These are phyloP conservation scores for Stipa capillata DNA, from an alignment of 176 grass and related monocot species.

Conservation along the genomic window DNA sequence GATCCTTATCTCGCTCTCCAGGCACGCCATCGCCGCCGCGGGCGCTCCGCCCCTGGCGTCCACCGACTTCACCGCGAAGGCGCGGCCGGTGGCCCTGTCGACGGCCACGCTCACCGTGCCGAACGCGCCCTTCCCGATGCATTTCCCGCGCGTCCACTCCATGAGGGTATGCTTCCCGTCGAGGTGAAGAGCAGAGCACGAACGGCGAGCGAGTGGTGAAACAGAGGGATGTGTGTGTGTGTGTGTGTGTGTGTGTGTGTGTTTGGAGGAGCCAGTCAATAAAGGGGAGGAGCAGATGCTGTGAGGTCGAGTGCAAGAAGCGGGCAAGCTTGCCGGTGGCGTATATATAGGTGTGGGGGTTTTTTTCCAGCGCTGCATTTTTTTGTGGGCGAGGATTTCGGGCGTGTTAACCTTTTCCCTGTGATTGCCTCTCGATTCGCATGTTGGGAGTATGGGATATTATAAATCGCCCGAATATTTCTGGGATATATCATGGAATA, in stretches of 20 bases:
- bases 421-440: conserved; percentile 22
- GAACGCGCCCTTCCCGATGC: conserved; percentile 70
- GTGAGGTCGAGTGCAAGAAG: conserved; percentile 28
- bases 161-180: no score
- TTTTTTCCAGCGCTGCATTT: neutral
- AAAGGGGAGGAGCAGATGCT: neutral
- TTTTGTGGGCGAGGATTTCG: conserved; percentile 22
- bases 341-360: conserved; percentile 43
- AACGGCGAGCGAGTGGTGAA: neutral
- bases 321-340: conserved; percentile 15
- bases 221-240: conserved; percentile 1
- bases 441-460: conserved; percentile 25
- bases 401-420: neutral
- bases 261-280: no score
- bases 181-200: neutral
- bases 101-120: conserved; percentile 63
- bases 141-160: conserved; percentile 62
- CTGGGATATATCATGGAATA: conserved; percentile 16
- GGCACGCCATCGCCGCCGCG: conserved; percentile 31
- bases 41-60: neutral
- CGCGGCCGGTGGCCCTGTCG: conserved; percentile 24
- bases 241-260: no score
- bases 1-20: conserved; percentile 84
- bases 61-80: conserved; percentile 90
- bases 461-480: conserved; percentile 25